Evolutionary conservation across 169 alveolate species (phyloP), one percentile per base, ranked within the genome.

Genomic region (Babesia caballi): DNA sequence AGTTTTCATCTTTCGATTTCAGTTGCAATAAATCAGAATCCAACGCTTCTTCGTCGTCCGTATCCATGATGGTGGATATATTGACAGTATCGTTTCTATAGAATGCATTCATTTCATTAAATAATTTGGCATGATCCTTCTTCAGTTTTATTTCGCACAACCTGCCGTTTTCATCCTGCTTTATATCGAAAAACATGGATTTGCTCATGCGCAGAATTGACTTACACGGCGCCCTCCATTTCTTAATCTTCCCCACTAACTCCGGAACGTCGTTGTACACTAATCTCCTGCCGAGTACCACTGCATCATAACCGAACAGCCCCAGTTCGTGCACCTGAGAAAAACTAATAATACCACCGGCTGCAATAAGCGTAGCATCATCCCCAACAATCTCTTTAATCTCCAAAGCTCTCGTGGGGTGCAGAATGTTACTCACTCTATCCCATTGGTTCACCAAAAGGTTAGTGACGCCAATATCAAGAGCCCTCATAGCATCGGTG

Each of bases 371-470:
- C 38, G 85, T 77, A 21, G 70, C 61, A 2, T 63, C 53, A 46
- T 88, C 93, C 17, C 88, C 90, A 21, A 88, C 66, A 15, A 70
- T 41, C 42, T 88, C 87, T 49, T 66, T 88, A 25, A 84, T 53
- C 46, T 88, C 88, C 54, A 88, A 54, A 38, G 93, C 93, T 53
- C 90, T 85, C 30, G 81, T 88, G 23, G 89, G 90, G 46, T 72
- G 67, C 52, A 81, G 68, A 4, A 30, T 15, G 59, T 88, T 88
- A 27, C 60, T 66, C 36, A 84, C 59, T 67, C 89, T 81, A 72
- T 88, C 90, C 82, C 82, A 88, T 69, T 88, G 91, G 56, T 88
- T 88, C 25, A 88, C 85, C 85, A 76, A n/a, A n/a, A 76, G 57
- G 41, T 66, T 53, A 14, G 21, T 73, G 27, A 82, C 73, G 4